Evolutionary conservation across 768 basidiomycete species (phyloP), one percentile per base, ranked within the genome.

Genomic region (Naematelia aurantialba): DNA sequence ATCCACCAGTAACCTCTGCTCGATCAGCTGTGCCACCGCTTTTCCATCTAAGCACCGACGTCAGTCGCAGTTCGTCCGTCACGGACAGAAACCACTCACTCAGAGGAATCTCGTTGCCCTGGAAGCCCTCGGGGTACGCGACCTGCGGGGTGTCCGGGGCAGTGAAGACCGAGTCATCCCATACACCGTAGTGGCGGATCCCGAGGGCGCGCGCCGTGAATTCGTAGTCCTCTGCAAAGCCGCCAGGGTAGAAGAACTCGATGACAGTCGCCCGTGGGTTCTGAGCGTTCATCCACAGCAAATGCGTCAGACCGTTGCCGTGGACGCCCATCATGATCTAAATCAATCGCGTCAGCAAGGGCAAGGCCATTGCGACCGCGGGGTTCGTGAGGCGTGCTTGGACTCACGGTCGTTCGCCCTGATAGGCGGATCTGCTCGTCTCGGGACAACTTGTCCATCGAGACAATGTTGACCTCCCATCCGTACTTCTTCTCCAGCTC

Each of bases 401-500:
- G 27, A 79, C 85, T 67, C 72, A 92, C 89, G 50, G 92, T 96
- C 1, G 91, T 91, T 61, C 89, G 81, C 2, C 85, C 89, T 10
- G 92, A 87, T 2, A 97, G 78, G 52, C 79, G 76, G 55, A 97
- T 81, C 73, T 97, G 92, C 64, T 96, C 89, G 17, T 82, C 80
- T 22, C 89, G 81, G 2, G 87, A 81, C 71, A 94, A 81, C 64
- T 87, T 84, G 75, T 93, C 91, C 80, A 91, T 87, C 59, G 82
- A 83, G 2, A 92, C 90, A 45, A 94, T 81, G 68, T 93, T 89
- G 48, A 96, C 85, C 78, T 96, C 92, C 69, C 87, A 89, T 1
- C 87, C 89, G 65, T 91, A 82, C 52, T 79, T 66, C 57, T 87
- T 85, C 24, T 85, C 81, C 48, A 94, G 79, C 62, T 83, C 83